Evolutionary conservation across 2,329 filamentous ascomycete species (phyloP), one percentile per base, ranked within the genome.

Genomic region (Macrophomina phaseolina): DNA sequence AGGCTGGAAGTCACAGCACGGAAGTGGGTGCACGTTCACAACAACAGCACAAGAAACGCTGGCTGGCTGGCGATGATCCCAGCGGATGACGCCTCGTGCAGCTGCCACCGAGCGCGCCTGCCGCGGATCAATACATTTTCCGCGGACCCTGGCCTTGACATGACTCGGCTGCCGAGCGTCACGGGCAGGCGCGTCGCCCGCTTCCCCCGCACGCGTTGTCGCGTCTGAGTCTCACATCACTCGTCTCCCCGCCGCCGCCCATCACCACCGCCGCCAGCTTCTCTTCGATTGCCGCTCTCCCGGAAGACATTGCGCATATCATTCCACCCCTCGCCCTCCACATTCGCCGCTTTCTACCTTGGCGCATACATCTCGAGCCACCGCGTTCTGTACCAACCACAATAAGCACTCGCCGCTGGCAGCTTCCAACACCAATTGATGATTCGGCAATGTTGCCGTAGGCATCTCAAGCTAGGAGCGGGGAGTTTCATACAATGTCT

Each of bases 1-100:
- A 16, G 53, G 36, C 9, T 12, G 51, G 51, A 36, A 14, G 42
- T 45, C 55, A 46, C 38, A 45, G 55, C 55, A 60, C 55, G 55
- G 46, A 49, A 61, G 56, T 62, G 58, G 58, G 58, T 62, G 58
- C 58, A 62, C 58, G 58, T 62, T 62, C 42, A 7, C 45, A 49
- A 42, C 55, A 58, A 11, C 58, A 49, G 8, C 30, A 49, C 56
- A 61, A 61, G 40, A 58, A 14, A 42, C 38, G 55, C 8, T 40
- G 38, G 38, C 38, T 14, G 56, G 40, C 40, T 46, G 56, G 56
- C 16, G 56, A 38, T 45, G 58, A 62, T 62, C 58, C 32, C 16
- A 14, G 42, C 16, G 5, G 42, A 40, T 23, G 34, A 62, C 58
- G 58, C 42, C 58, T 36, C 30, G 56, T 28, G 56, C 56, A 48